Evolutionary conservation across 768 basidiomycete species (phyloP), one percentile per base, ranked within the genome.

Genomic region (Hortiboletus campestris): DNA sequence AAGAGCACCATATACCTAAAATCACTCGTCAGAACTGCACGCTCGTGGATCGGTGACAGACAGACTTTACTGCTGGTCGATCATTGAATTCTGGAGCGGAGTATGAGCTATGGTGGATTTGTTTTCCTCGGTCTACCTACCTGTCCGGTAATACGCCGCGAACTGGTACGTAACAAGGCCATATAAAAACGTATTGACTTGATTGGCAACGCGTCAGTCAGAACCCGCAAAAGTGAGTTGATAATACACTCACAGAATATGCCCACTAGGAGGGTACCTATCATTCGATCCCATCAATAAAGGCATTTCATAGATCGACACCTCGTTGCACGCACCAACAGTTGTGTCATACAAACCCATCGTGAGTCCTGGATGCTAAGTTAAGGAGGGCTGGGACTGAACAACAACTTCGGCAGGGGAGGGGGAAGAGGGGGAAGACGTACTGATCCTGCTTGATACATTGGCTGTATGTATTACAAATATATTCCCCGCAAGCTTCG

Each of bases 121-220:
- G 14, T 29, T 3, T n/a, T 41, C 19, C 0, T 9, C 8, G 8
- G 13, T 13, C 20, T 4, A 55, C 65, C 41, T 47, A 51, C 54
- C 38, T 39, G 55, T 56, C 45, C 67, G 70, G 57, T 71, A 66
- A 55, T 79, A 79, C 5, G 69, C 59, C 8, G 73, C 66, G 55
- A 79, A 79, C 53, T 77, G 76, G 61, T 72, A 76, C 8, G 70
- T 67, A 52, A 78, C 77, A n/a, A 78, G 67, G 2, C 77, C 77
- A 53, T 76, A 79, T 7, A 79, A 59, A 34, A 49, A 65, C 19
- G 65, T 66, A 31, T 66, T 66, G 35, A 66, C 65, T 66, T 34
- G 19, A 7, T 17, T 31, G 10, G 22, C 16, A n/a, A 20, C 9
- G 2, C 9, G 9, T 62, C 38, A 51, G 13, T 12, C 14, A 5